Evolutionary conservation across 352 stramenopile species (phyloP).

Genomic region (Phytophthora idaei): DNA sequence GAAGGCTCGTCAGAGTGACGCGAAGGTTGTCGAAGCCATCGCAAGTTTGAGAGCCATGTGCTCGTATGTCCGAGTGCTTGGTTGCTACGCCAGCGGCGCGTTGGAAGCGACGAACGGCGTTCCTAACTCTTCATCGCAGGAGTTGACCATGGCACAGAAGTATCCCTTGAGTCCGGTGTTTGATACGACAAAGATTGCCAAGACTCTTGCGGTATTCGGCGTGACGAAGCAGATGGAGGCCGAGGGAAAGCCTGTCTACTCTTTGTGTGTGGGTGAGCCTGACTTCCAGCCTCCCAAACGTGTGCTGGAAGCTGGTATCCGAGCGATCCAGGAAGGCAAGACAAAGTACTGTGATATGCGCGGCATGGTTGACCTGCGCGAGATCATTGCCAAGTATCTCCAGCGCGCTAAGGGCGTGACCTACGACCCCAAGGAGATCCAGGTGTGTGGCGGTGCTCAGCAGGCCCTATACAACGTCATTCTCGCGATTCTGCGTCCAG

Average conservation of each 20-base stretch:
- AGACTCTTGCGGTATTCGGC: constrained; percentile 94
- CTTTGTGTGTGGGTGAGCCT: constrained; percentile 95
- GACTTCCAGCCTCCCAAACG: constrained; percentile 92
- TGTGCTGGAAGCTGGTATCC: constrained; percentile 89
- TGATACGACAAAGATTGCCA: constrained; percentile 80
- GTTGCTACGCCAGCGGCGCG: constrained; percentile 71
- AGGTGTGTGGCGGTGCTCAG: constrained; percentile 96
- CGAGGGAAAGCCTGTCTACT: constrained; percentile 89
- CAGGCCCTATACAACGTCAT: constrained; percentile 94
- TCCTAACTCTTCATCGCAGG: constrained; percentile 3
- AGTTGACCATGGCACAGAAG: constrained; percentile 53
- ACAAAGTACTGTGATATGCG: constrained; percentile 96
- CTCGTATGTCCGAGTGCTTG: constrained; percentile 84
- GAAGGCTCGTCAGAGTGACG: constrained; percentile 62
- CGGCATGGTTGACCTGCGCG: constrained; percentile 86
- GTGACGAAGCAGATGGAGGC: constrained; percentile 96
- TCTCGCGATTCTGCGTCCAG: constrained; percentile 84
- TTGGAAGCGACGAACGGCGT: constrained; percentile 14
- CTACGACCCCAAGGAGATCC: constrained; percentile 93
- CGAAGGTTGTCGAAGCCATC: constrained; percentile 72
- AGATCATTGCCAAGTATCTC: constrained; percentile 91
- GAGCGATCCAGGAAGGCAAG: constrained; percentile 73
- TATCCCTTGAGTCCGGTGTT: constrained; percentile 83
- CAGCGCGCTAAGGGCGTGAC: constrained; percentile 82
- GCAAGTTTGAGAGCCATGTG: constrained; percentile 75